Base-by-base conservation (phyloP, 805 yeast genomes). In the Metschnikowia lachancei region DNA sequence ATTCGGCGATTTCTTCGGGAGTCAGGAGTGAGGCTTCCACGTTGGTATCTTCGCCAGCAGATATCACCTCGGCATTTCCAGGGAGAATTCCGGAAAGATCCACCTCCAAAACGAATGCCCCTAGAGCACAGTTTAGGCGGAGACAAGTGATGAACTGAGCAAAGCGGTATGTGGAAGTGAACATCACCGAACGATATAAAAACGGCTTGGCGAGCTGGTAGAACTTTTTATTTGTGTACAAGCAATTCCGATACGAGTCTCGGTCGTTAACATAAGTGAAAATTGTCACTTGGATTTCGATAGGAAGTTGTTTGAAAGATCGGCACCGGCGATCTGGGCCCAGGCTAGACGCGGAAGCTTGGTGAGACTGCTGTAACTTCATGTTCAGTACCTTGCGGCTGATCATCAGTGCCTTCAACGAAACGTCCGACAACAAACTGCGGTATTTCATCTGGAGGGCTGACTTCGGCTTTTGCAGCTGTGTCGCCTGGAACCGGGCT, bases 111-210 rank as follows among this genome's bases (percentile, higher is more conserved):
- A 89, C 86, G 48, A 74, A 71, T 19, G 60, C 56, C 0, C 91
- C 90, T 43, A 85, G 72, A 2, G 68, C 66, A 8, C 78, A 72
- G 52, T 77, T 76, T 44, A 76, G 69, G 36, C 85, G 70, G n/a
- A 89, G 63, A 4, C 82, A 75, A 1, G 90, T 75, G 4, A 89
- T 80, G 56, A 89, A 82, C 63, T 89, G 96, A 0, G 88, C 94
- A 36, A 87, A 77, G 35, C 96, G 69, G 60, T 85, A 89, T 6
- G 91, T 83, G 2, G 95, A 82, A 0, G 80, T 76, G 53, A 89
- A 76, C 12, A 56, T 50, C 3, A 91, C 81, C 7, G 64, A 50
- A 12, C 67, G 58, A 61, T 87, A 89, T 10, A 88, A 63, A 19
- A 74, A 69, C 4, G 75, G 75, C 53, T 80, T 78, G 2, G 83